Percentiles rank a stretch among this genome's conserved stretches.
Conservation (phyloP, 495 filamentous ascomycete genomes). For the Penicillium roqueforti region DNA sequence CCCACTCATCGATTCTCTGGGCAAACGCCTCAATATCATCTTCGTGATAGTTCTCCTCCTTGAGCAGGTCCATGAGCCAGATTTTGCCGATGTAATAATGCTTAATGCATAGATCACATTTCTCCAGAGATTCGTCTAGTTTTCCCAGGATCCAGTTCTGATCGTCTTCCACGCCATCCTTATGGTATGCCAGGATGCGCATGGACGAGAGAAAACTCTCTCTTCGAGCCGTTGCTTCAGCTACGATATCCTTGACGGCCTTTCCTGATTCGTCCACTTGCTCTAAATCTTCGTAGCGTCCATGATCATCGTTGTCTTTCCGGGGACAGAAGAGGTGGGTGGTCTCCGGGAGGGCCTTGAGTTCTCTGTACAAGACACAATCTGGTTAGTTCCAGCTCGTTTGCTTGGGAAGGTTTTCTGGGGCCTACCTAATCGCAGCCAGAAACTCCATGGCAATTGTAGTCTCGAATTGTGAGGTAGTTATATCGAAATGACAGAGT, state of each 20-base stretch:
- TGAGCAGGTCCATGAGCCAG: conserved; percentile 56
- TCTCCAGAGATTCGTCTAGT: conserved; percentile 53
- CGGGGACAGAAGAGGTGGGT: conserved; percentile 50
- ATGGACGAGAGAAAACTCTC: conserved; percentile 58
- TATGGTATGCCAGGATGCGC: conserved; percentile 62
- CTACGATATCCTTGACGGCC: conserved; percentile 36
- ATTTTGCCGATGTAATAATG: conserved; percentile 73
- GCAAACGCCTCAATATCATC: conserved; percentile 57
- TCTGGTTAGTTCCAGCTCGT: conserved; percentile 9
- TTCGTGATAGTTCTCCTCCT: conserved; percentile 55
- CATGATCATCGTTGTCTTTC: conserved; percentile 45
- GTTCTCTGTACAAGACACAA: conserved; percentile 27
- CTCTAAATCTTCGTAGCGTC: conserved; percentile 49
- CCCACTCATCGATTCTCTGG: conserved; percentile 51
- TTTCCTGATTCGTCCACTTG: conserved; percentile 31
- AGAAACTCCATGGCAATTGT: conserved; percentile 39
- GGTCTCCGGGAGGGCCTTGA: conserved; percentile 42
- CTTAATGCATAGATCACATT: conserved; percentile 75
- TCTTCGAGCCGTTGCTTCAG: conserved; percentile 49
- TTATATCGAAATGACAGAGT: conserved; percentile 6
- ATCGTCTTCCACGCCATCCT: conserved; percentile 56
- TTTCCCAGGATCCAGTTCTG: conserved; percentile 55
- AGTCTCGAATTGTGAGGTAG: conserved; percentile 11
- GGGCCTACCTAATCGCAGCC: conserved; percentile 37
- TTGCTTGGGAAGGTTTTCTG: background rate